phyloP scores from a whole-genome alignment of 2,329 filamentous ascomycete species.

The Apiospora pterosperma region DNA sequence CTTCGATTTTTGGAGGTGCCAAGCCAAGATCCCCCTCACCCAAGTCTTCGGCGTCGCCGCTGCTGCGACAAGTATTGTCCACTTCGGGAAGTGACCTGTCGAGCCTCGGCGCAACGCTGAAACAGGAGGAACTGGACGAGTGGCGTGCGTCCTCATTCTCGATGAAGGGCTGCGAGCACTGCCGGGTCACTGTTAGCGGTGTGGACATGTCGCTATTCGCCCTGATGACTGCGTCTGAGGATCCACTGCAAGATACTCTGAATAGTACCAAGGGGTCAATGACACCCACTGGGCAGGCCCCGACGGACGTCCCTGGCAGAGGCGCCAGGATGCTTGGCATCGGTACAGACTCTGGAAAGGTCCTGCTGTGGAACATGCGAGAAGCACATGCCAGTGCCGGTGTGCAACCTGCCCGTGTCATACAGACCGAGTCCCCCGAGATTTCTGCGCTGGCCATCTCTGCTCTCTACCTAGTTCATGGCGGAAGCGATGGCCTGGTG shows the following conservation, averaged over 20 bases:
- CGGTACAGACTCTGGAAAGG: slow-evolving; percentile 73
- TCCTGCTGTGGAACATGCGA: slow-evolving; percentile 84
- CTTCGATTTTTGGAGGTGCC: slow-evolving; percentile 29
- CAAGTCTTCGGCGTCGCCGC: slow-evolving; percentile 14
- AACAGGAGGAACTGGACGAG: slow-evolving; percentile 43
- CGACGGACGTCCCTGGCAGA: slow-evolving; percentile 74
- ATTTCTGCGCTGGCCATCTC: slow-evolving; percentile 81
- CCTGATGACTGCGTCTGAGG: slow-evolving; percentile 69
- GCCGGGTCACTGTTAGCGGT: slow-evolving; percentile 65
- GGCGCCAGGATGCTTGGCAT: slow-evolving; percentile 76
- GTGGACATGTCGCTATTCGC: slow-evolving; percentile 75
- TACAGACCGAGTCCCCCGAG: slow-evolving; percentile 86
- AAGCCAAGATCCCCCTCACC: slow-evolving; percentile 13
- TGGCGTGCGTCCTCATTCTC: slow-evolving; percentile 63
- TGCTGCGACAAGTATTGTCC: slow-evolving; percentile 13
- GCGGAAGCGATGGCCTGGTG: slow-evolving; percentile 90
- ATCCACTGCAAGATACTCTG: slow-evolving; percentile 65
- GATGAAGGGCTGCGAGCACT: slow-evolving; percentile 55
- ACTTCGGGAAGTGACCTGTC: slow-evolving; percentile 14
- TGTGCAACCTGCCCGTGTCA: slow-evolving; percentile 70
- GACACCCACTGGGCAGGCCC: slow-evolving; percentile 37
- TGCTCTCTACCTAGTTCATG: slow-evolving; percentile 84
- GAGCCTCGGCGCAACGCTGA: slow-evolving; percentile 22
- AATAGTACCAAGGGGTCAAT: slow-evolving; percentile 43
- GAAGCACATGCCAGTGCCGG: slow-evolving; percentile 56